Base-by-base conservation (phyloP, 225 moss, liverwort and hornwort species). In the Thuidium tamariscinum region DNA sequence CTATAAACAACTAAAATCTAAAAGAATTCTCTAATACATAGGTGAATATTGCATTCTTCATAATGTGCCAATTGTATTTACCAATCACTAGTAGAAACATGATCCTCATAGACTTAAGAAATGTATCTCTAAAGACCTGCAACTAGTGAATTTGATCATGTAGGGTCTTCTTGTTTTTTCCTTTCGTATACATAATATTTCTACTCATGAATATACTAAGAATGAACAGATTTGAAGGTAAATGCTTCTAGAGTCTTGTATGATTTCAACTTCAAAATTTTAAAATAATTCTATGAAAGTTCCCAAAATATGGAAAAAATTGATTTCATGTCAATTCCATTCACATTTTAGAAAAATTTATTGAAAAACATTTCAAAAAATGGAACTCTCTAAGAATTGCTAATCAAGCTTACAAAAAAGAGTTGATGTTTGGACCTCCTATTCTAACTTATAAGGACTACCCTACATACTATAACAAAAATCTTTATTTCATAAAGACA, bases 391-490 rank as follows among this genome's bases (percentile, higher is more conserved):
- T 3, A 19, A 36, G 37, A 66, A 11, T 66, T 11, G 1, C n/a
- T 36, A 66, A 66, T 66, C 1, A 11, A 1, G 11, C 37, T n/a
- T n/a, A n/a, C n/a, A n/a, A n/a, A n/a, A n/a, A n/a, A n/a, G n/a
- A n/a, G n/a, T n/a, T n/a, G n/a, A n/a, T n/a, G n/a, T n/a, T n/a
- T 36, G 1, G 7, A 66, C 36, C 21, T 66, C 5, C 12, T 36
- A 37, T 3, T 3, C 21, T 66, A 5, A 64, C 10, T 34, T n/a
- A n/a, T 66, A 36, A 66, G 4, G 6, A 22, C 3, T 37, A 37
- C 7, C 0, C 4, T 1, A 39, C 21, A 36, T 21, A 11, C 0
- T 7, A 21, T 21, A 36, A 0, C 0, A 0, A 0, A 13, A 14
- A 13, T 68, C 23, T 7, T 23, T 39, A 68, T 68, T 29, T 68